phyloP scores from a whole-genome alignment of 1,139 yeast species.

The Blastobotrys arbuscula region DNA sequence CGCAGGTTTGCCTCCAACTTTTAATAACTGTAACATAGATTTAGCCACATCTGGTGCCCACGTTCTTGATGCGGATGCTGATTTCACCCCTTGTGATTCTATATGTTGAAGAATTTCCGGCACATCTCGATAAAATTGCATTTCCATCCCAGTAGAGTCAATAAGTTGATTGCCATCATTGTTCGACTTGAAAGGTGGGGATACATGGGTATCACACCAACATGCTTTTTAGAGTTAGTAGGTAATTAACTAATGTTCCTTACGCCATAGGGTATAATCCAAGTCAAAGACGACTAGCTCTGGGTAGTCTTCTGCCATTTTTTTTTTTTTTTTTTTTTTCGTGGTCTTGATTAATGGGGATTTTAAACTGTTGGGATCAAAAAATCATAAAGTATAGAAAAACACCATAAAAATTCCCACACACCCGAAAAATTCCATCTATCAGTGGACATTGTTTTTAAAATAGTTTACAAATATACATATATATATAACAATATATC shows the following conservation, averaged over 20 bases:
- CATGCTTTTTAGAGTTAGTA: slow-evolving; percentile 23
- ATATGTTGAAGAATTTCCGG: slow-evolving; percentile 45
- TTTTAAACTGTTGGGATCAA: background rate
- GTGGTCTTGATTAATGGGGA: background rate
- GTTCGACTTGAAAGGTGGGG: slow-evolving; percentile 41
- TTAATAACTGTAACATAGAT: slow-evolving; percentile 45
- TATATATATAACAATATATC: too few species aligned
- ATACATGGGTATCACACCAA: slow-evolving; percentile 65
- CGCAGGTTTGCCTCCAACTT: slow-evolving; percentile 46
- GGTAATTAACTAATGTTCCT: background rate
- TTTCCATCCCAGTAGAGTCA: slow-evolving; percentile 46
- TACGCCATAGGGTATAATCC: slow-evolving; percentile 77
- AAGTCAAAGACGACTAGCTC: slow-evolving; percentile 39
- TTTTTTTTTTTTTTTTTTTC: background rate
- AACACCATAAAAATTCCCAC: too few species aligned
- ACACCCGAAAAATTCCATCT: too few species aligned
- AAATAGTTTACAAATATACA: too few species aligned
- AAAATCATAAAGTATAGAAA: too few species aligned
- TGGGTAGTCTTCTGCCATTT: background rate
- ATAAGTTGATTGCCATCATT: slow-evolving; percentile 29
- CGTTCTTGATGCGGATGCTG: slow-evolving; percentile 66
- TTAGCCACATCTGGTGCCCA: slow-evolving; percentile 58
- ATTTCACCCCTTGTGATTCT: slow-evolving; percentile 38
- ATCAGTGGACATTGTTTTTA: too few species aligned
- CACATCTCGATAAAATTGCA: slow-evolving; percentile 57